Conservation (phyloP, 2,329 filamentous ascomycete genomes). For the Cladorrhinum sp. region DNA sequence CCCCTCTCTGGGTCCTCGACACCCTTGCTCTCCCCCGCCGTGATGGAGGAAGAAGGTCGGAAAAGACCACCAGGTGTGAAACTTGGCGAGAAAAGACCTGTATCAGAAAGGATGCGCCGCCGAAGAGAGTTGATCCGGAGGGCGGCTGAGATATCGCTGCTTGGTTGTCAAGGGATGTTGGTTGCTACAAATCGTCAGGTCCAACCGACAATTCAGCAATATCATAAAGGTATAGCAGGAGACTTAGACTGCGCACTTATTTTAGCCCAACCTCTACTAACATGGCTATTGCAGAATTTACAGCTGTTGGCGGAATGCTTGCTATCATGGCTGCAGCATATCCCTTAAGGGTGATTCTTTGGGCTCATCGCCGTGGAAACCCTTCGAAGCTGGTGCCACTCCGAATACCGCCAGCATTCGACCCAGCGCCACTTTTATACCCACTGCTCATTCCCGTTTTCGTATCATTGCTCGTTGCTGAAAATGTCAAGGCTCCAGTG, state of each 20-base stretch:
- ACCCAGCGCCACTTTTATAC: conserved; percentile 88
- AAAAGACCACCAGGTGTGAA: conserved; percentile 22
- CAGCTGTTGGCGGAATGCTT: conserved; percentile 36
- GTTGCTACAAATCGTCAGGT: conserved; percentile 48
- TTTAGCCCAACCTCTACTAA: conserved; percentile 21
- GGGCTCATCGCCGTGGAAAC: conserved; percentile 42
- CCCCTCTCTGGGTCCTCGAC: conserved; percentile 53
- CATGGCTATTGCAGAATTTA: conserved; percentile 39
- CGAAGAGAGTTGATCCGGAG: conserved; percentile 53
- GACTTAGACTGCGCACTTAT: conserved; percentile 7
- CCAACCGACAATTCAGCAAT: conserved; percentile 43
- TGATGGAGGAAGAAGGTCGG: conserved; percentile 42
- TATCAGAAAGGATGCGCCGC: conserved; percentile 39
- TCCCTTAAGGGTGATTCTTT: conserved; percentile 55
- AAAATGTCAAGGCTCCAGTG: conserved; percentile 58
- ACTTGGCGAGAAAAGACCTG: conserved; percentile 28
- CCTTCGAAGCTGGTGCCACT: conserved; percentile 43
- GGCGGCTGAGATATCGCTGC: conserved; percentile 49
- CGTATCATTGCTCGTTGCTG: conserved; percentile 70
- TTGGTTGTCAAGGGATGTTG: conserved; percentile 48
- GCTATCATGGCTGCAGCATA: conserved; percentile 49
- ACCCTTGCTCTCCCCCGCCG: conserved; percentile 50
- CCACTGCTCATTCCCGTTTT: conserved; percentile 73
- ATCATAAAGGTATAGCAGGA: conserved; percentile 47
- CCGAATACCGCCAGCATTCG: conserved; percentile 71